Evolutionary conservation across 2,329 filamentous ascomycete species (phyloP), one percentile per base, ranked within the genome.

Genomic region (Fusarium redolens): DNA sequence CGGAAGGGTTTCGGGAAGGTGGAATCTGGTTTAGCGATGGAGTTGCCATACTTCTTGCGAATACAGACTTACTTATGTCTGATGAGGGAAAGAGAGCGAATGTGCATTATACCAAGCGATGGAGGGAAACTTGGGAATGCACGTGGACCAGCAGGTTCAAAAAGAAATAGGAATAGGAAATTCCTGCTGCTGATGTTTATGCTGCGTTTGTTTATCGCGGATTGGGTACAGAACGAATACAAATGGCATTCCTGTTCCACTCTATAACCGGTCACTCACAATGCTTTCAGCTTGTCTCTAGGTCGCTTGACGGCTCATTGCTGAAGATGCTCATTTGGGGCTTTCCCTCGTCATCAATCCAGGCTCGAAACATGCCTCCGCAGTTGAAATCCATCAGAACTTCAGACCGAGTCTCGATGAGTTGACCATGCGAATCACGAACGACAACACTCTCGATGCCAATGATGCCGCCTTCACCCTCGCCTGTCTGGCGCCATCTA

Each of bases 391-490:
- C 93, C 79, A 91, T 92, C 20, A 95, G 83, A 10, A 97, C 86
- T 57, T 88, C 85, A 3, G 83, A 84, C 18, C 83, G 77, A 3
- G 81, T 79, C 4, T 82, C 82, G 3, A 87, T 78, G 9, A 85
- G 75, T n/a, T 73, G 73, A 0, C 86, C 85, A n/a, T 83, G 76
- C 7, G 73, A 81, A 66, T 87, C 83, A 5, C 81, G 78, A 15
- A 86, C 83, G 4, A 88, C 81, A 0, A 85, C 85, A 28, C 88
- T 81, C 77, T 95, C 92, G 50, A 95, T 92, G 0, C 93, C 95
- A 75, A 97, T 97, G 54, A 97, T 92, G 0, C 95, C 95, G 2
- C 94, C 95, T 78, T 93, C 89, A 0, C 95, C 95, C 79, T 97
- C 94, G 5, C 93, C 92, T 0, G 91, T 93, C 61, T 84, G 86